These are phyloP conservation scores for Pseudozyma pruni DNA, from an alignment of 1,284 basidiomycete genomes.

Conservation along the genomic window DNA sequence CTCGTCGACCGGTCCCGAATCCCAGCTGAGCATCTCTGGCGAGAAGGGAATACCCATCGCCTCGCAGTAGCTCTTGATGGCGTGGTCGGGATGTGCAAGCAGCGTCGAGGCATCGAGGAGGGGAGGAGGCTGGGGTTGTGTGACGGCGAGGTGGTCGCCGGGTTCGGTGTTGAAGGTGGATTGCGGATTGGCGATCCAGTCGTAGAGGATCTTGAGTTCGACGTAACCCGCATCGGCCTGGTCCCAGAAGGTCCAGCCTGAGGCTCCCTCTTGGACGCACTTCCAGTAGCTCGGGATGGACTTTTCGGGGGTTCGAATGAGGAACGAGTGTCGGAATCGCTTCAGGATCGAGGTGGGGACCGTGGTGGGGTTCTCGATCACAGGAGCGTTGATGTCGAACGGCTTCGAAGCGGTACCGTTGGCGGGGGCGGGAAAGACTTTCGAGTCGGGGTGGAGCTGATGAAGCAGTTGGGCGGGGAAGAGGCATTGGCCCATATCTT, in stretches of 20 bases:
- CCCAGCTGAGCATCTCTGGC: conserved; percentile 60
- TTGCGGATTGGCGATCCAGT: conserved; percentile 59
- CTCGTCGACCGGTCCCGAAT: conserved; percentile 58
- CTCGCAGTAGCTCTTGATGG: conserved; percentile 56
- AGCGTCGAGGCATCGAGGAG: conserved; percentile 58
- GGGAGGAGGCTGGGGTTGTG: conserved; percentile 57
- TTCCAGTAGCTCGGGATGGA: conserved; percentile 63
- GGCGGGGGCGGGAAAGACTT: conserved; percentile 47
- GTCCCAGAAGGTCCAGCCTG: conserved; percentile 65
- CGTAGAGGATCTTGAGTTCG: conserved; percentile 61
- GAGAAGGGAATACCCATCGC: conserved; percentile 60
- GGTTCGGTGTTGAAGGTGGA: conserved; percentile 57
- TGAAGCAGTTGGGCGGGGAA: conserved; percentile 50
- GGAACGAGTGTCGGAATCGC: conserved; percentile 64
- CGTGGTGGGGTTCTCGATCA: conserved; percentile 66
- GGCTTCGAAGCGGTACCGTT: conserved; percentile 1
- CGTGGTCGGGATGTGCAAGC: conserved; percentile 53
- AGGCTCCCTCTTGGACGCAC: conserved; percentile 61
- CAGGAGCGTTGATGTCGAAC: conserved; percentile 29
- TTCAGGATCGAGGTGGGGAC: conserved; percentile 58
- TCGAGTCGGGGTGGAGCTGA: conserved; percentile 56
- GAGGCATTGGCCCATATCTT: conserved; percentile 65
- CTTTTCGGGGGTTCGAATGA: conserved; percentile 64
- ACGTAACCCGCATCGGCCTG: conserved; percentile 58
- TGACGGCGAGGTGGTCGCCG: conserved; percentile 24